Evolutionary conservation across 1,284 basidiomycete genomes (phyloP).

Genomic region (Macrocybe sp.): DNA sequence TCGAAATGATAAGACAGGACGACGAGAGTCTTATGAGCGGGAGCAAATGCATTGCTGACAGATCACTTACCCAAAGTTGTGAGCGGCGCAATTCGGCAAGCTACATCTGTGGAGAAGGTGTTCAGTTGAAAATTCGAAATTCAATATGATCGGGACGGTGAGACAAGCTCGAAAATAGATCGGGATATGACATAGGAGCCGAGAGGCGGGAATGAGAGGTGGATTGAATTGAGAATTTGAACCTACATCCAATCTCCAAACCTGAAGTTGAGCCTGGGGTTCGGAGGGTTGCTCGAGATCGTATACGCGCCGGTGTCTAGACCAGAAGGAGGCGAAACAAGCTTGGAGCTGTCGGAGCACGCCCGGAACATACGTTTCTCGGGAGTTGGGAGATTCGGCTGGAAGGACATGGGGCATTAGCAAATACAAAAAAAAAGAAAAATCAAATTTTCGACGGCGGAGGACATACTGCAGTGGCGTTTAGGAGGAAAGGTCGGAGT

Average conservation of each 20-base stretch:
- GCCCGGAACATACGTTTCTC: too few species aligned
- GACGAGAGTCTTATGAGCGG: conserved; percentile 11
- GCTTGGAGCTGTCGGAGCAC: neutral
- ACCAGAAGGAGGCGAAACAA: conserved; percentile 3
- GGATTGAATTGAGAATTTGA: conserved; percentile 13
- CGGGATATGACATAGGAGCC: too few species aligned
- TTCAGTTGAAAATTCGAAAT: conserved; percentile 12
- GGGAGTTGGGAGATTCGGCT: conserved; percentile 23
- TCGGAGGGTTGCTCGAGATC: conserved; percentile 70
- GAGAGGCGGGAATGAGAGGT: conserved; percentile 8
- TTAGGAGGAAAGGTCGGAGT: conserved; percentile 41
- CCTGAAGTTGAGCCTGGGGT: conserved; percentile 66
- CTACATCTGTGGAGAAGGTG: conserved; percentile 42
- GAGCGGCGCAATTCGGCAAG: conserved; percentile 56
- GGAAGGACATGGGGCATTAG: conserved; percentile 18
- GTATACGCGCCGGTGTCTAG: conserved; percentile 36
- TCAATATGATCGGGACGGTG: conserved; percentile 14
- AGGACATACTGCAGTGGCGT: conserved; percentile 26
- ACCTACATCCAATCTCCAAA: conserved; percentile 79
- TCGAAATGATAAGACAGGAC: conserved; percentile 6
- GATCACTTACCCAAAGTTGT: conserved; percentile 68
- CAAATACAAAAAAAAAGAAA: too few species aligned
- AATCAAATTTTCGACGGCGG: too few species aligned
- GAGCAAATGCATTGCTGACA: conserved; percentile 8
- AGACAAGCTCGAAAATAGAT: conserved; percentile 15